Evolutionary conservation across 352 stramenopile genomes (phyloP).

Genomic region (Heterotrichella gracilis): DNA sequence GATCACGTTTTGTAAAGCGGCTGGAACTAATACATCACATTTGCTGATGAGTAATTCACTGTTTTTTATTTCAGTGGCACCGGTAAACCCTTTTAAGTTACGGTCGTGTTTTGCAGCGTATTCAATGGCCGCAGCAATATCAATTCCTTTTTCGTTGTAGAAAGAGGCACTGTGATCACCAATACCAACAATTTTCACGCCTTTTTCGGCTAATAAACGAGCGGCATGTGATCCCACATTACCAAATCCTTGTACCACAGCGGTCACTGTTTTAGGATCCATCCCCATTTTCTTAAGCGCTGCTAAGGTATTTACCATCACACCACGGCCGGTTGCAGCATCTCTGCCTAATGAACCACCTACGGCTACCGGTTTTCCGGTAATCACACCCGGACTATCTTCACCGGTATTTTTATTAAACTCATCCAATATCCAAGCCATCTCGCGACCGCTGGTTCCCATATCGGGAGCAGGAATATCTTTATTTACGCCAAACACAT

Average conservation of each 20-base stretch:
- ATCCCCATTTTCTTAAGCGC: not conserved
- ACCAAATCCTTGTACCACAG: not conserved
- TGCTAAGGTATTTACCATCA: not conserved
- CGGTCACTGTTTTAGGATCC: not conserved
- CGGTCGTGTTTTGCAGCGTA: not conserved
- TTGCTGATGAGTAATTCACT: not conserved
- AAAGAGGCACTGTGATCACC: not conserved
- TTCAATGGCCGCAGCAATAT: not conserved
- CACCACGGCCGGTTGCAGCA: not conserved
- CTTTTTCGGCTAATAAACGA: not conserved
- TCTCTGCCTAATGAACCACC: not conserved
- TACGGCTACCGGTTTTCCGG: not conserved
- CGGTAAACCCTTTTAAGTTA: not conserved
- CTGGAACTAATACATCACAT: not conserved
- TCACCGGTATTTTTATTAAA: slow-evolving; percentile 4
- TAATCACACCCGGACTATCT: not conserved
- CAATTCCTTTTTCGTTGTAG: not conserved
- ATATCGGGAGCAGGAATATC: not conserved
- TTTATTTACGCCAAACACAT: slow-evolving; percentile 4
- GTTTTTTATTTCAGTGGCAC: not conserved
- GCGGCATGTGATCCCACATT: not conserved
- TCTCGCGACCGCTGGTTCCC: not conserved
- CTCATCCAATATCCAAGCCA: not conserved
- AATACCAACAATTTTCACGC: not conserved
- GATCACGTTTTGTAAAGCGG: not conserved